Conservation (phyloP, 2,329 filamentous ascomycete genomes). For the Pseudogymnoascus sp. region DNA sequence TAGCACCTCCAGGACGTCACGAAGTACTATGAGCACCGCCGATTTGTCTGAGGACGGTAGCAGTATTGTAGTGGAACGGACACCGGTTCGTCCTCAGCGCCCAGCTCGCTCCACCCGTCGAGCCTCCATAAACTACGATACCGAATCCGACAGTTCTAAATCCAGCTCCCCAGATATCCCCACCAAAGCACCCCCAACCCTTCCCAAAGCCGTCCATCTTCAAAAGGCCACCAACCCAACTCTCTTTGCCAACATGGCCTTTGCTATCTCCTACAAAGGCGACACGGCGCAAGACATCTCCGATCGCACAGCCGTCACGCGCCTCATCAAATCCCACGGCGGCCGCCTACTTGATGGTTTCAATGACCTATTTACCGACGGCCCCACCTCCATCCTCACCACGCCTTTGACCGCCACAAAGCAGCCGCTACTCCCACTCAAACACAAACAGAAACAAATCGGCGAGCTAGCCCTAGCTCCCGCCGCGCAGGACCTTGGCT, state of each 20-base stretch:
- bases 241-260: slow-evolving; percentile 69
- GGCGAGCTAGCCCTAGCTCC: slow-evolving; percentile 36
- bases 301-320: slow-evolving; percentile 38
- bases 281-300: slow-evolving; percentile 41
- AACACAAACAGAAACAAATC: slow-evolving; percentile 1
- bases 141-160: neutral
- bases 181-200: neutral
- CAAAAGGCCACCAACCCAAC: neutral
- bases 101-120: neutral
- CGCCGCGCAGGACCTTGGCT: slow-evolving; percentile 50
- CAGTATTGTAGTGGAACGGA: neutral
- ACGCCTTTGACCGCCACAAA: slow-evolving; percentile 1
- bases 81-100: neutral
- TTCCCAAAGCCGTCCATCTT: neutral
- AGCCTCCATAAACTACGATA: neutral
- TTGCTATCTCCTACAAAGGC: slow-evolving; percentile 67
- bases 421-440: slow-evolving; percentile 12
- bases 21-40: neutral
- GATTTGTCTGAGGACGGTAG: neutral
- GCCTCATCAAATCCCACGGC: slow-evolving; percentile 59
- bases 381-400: slow-evolving; percentile 22
- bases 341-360: slow-evolving; percentile 72
- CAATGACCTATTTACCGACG: slow-evolving; percentile 61
- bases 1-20: neutral
- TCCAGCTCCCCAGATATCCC: neutral